Evolutionary conservation across 2,329 filamentous ascomycete species (phyloP), one percentile per base, ranked within the genome.

Genomic region (Neofusicoccum laricinum): DNA sequence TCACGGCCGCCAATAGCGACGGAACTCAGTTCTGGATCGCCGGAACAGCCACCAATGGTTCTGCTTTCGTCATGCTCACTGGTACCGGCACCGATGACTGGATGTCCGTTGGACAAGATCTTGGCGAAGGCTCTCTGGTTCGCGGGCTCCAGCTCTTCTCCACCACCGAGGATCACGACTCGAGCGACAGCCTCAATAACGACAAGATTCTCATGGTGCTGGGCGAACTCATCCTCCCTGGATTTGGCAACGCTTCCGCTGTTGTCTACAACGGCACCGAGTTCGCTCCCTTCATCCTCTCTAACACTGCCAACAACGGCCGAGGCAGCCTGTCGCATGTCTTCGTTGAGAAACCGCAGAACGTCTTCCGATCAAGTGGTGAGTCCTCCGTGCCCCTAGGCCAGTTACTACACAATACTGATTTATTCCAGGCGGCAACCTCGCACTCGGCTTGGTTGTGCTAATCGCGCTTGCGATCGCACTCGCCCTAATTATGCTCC

Each of bases 241-340:
- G 81, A 55, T 93, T 93, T 73, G 93, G 94, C 65, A 89, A 88
- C 64, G 92, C 90, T 5, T 96, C 94, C 14, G 93, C 92, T 8
- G 94, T 89, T 7, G 81, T 97, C 32, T 99, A 91, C 80, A 92
- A 98, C 72, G 95, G 95, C 70, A 92, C 88, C 11, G 80, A 82
- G 2, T 88, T 94, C 73, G 82, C 83, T 59, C 94, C 95, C 0
- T 97, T 94, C 75, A 85, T 92, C 45, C 84, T 99, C 46, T 90
- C 87, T 50, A 59, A 41, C n/a, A 89, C 84, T 65, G 78, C 84
- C 12, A 83, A 87, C 71, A 87, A 87, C 65, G 82, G 83, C 12
- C 81, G 86, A 11, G 92, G 93, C 55, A 93, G 87, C 70, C 86
- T 99, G 71, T 88, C 90, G 38, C 87, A 86, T 69, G 84, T 98